Percentiles rank a stretch among this genome's conserved stretches.
Evolutionary conservation across 192 early-diverging fungal genomes (phyloP).

Genomic region (Spinellus fusiger): DNA sequence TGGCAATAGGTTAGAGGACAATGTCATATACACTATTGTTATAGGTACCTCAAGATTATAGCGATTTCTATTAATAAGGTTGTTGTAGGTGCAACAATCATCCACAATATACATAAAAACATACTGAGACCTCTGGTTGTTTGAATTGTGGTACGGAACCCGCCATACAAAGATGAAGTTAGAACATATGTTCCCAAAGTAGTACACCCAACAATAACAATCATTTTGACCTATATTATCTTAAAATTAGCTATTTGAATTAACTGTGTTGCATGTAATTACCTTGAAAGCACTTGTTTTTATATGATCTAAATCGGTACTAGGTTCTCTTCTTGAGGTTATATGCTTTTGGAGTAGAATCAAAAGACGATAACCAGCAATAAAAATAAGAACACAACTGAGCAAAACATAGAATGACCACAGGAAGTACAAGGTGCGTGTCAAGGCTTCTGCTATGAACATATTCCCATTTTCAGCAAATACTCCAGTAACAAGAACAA

Average conservation of each 20-base stretch:
- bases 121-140: neutral
- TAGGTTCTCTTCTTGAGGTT: neutral
- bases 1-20: too few species aligned
- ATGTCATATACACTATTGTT: too few species aligned
- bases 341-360: constrained; percentile 5
- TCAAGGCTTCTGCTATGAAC: constrained; percentile 8
- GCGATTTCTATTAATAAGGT: neutral
- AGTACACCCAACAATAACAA: neutral
- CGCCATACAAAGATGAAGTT: constrained; percentile 2
- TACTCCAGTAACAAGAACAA: constrained; percentile 12
- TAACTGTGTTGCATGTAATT: neutral
- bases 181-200: constrained; percentile 8
- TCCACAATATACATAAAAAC: neutral
- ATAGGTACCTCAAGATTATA: neutral
- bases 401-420: constrained; percentile 26
- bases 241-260: neutral
- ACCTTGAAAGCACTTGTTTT: constrained; percentile 19
- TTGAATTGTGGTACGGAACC: neutral
- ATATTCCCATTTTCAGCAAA: constrained; percentile 16
- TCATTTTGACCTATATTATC: constrained; percentile 12
- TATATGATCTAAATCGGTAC: neutral
- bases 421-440: constrained; percentile 13
- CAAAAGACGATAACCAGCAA: constrained; percentile 15
- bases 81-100: neutral
- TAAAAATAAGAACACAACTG: neutral